Conservation (phyloP, 371 early-diverging fungal species). For the Mucor circinelloides region DNA sequence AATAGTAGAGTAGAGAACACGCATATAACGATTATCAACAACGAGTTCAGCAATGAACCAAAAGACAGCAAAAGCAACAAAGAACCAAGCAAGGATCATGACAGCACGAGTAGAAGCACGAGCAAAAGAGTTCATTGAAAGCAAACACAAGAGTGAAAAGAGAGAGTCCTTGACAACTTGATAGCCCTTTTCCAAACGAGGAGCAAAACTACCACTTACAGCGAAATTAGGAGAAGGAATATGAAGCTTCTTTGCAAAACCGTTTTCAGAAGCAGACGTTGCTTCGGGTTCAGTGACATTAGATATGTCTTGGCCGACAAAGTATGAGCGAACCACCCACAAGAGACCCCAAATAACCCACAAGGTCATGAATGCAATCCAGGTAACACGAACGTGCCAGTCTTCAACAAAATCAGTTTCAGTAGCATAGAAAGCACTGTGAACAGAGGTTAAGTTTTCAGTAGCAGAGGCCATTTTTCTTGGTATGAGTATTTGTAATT, state of each 20-base stretch:
- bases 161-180: slow-evolving; percentile 14
- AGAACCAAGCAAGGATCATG: slow-evolving; percentile 30
- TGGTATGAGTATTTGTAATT: no score
- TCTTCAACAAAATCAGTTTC: slow-evolving; percentile 8
- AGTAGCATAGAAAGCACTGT: neutral
- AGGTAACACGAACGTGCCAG: slow-evolving; percentile 8
- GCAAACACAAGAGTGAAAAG: slow-evolving; percentile 24
- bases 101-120: slow-evolving; percentile 22
- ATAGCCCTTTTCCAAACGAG: slow-evolving; percentile 11
- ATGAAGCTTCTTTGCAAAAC: neutral
- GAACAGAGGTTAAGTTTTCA: no score
- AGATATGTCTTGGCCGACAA: slow-evolving; percentile 10
- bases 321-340: slow-evolving; percentile 24
- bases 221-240: slow-evolving; percentile 9
- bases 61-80: slow-evolving; percentile 14
- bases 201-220: neutral
- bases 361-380: slow-evolving; percentile 30
- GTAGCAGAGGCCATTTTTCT: no score
- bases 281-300: neutral
- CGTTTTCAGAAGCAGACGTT: slow-evolving; percentile 6
- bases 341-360: slow-evolving; percentile 35
- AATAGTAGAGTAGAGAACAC: slow-evolving; percentile 8
- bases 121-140: slow-evolving; percentile 37
- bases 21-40: slow-evolving; percentile 14
- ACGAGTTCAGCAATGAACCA: slow-evolving; percentile 10